Conservation (phyloP, 352 stramenopile species). For the Pythium aristosporum region DNA sequence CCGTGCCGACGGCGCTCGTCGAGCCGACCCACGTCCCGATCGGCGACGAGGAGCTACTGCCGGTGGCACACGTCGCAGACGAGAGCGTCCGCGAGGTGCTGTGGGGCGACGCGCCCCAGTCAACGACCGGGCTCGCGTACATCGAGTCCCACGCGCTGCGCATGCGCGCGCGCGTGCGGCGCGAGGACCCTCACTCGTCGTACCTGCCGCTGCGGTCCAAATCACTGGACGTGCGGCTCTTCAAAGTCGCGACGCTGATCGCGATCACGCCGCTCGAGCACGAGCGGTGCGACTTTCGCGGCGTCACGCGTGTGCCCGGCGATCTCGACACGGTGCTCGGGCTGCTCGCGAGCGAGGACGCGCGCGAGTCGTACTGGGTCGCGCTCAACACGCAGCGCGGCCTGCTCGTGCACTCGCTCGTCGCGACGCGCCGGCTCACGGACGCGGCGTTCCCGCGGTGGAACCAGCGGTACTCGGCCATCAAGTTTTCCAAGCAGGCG, state of each 20-base stretch:
- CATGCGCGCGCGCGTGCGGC: slow-evolving; percentile 40
- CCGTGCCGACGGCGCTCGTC: neutral
- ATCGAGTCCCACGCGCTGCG: slow-evolving; percentile 48
- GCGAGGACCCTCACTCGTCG: slow-evolving; percentile 48
- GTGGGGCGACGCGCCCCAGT: slow-evolving; percentile 35
- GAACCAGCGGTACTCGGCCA: slow-evolving; percentile 64
- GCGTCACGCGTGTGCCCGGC: slow-evolving; percentile 62
- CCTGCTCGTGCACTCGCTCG: slow-evolving; percentile 48
- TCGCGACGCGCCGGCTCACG: slow-evolving; percentile 34
- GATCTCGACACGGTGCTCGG: slow-evolving; percentile 56
- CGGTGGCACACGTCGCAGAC: slow-evolving; percentile 27
- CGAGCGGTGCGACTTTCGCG: slow-evolving; percentile 60
- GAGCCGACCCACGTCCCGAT: slow-evolving; percentile 3
- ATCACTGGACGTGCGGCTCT: slow-evolving; percentile 65
- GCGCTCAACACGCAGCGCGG: slow-evolving; percentile 67
- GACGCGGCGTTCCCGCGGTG: slow-evolving; percentile 52
- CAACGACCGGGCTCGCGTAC: slow-evolving; percentile 53
- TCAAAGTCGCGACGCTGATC: slow-evolving; percentile 37
- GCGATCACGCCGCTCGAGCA: slow-evolving; percentile 25
- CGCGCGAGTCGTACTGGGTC: slow-evolving; percentile 71
- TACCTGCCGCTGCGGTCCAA: slow-evolving; percentile 55
- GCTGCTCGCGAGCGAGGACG: slow-evolving; percentile 51
- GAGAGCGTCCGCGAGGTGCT: slow-evolving; percentile 34
- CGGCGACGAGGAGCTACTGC: neutral
- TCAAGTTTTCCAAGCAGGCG: slow-evolving; percentile 60